Percentiles rank a stretch among this genome's conserved stretches.
Conservation (phyloP, 148 eudicot genomes). For the Spergularia marina region DNA sequence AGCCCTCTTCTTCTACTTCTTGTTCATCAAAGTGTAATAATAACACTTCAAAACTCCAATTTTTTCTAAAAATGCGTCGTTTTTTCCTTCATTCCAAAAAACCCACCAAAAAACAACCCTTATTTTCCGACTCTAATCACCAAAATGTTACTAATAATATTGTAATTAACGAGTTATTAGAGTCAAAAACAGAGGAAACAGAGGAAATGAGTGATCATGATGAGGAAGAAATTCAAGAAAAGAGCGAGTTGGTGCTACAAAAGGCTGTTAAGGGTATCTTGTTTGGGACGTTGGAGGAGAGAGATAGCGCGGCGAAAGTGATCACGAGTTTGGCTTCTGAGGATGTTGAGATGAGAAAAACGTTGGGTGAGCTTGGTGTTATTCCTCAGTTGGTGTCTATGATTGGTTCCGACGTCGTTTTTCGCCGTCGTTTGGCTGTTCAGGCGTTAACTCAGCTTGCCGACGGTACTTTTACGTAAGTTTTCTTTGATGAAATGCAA, state of each 20-base stretch:
- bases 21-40: slow-evolving; percentile 10
- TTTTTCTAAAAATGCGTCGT: slow-evolving; percentile 45
- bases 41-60: slow-evolving; percentile 24
- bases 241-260: slow-evolving; percentile 34
- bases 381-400: slow-evolving; percentile 70
- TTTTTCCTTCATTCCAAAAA: slow-evolving; percentile 33
- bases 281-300: slow-evolving; percentile 79
- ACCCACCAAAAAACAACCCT: slow-evolving; percentile 18
- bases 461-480: slow-evolving; percentile 68
- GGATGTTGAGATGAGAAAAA: slow-evolving; percentile 37
- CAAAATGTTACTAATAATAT: neutral
- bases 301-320: slow-evolving; percentile 56
- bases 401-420: slow-evolving; percentile 43
- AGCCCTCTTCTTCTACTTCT: slow-evolving; percentile 10
- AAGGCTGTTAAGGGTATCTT: slow-evolving; percentile 72
- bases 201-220: slow-evolving; percentile 13
- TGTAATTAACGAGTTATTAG: neutral
- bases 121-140: neutral
- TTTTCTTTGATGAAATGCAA: neutral
- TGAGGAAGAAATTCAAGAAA: slow-evolving; percentile 8
- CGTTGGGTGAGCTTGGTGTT: slow-evolving; percentile 75
- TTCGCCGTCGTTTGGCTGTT: slow-evolving; percentile 47
- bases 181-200: neutral
- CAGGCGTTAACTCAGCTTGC: slow-evolving; percentile 60
- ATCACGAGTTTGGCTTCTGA: slow-evolving; percentile 45